Evolutionary conservation across 108 stramenopile genomes (phyloP), one percentile per base, ranked within the genome.

Genomic region (Phaeodactylum tricornutum): DNA sequence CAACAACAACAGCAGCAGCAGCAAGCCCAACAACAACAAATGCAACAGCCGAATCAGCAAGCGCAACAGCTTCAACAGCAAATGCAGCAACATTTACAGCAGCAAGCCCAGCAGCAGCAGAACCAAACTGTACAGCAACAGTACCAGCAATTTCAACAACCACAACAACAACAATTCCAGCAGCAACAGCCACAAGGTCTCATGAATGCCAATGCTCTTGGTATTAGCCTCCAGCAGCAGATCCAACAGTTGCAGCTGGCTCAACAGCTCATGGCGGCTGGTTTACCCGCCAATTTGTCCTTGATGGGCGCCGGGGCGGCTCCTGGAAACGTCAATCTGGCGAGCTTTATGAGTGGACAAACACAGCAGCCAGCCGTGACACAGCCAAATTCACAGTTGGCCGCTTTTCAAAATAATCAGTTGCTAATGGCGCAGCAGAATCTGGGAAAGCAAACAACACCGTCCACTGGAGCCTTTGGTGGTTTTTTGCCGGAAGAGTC

Each of bases 161-260:
- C 24, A 36, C 11, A 52, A 21, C n/a, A 22, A 14, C 11, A 37
- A 4, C 50, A 52, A 24, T 22, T 15, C 4, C 31, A 52, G 22
- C 29, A 30, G 28, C 15, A 45, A 25, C 24, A 21, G 20, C 24
- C 15, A 4, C 22, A 48, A 2, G 12, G 19, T 28, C 3, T 30
- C 28, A 2, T 30, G 5, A 41, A 41, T 14, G 47, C 28, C 14
- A 30, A 17, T 15, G 47, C 28, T 29, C 6, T 48, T 8, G 29
- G 29, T 31, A 19, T 29, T 5, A 27, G 32, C 8, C 47, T 29
- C 3, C 29, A 29, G 26, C 38, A 40, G 7, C 50, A 52, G 17
- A n/a, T 52, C 2, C 36, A 52, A 33, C 50, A 52, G 17, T 38
- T 52, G 34, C 50, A 52, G 38, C 21, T 52, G 33, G 36, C 34